Evolutionary conservation across 2,329 filamentous ascomycete species (phyloP).

Genomic region (Keithomyces neogunnii): DNA sequence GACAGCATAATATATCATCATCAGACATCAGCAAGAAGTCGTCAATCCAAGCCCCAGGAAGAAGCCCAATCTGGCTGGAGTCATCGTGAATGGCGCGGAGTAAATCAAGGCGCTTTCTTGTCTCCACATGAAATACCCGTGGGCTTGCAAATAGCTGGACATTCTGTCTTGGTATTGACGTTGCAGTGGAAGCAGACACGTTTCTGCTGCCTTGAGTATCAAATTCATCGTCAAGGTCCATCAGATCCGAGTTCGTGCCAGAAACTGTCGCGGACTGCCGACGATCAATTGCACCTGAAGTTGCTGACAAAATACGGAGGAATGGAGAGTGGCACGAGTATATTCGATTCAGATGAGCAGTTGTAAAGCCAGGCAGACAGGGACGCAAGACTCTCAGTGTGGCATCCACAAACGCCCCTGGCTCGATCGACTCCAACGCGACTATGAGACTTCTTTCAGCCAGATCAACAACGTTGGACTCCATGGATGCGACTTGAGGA

Average conservation of each 20-base stretch:
- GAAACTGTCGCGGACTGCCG: slow-evolving; percentile 13
- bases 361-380: slow-evolving; percentile 37
- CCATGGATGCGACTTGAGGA: slow-evolving; percentile 39
- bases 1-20: slow-evolving; percentile 46
- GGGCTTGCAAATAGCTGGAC: slow-evolving; percentile 31
- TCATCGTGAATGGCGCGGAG: slow-evolving; percentile 35
- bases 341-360: slow-evolving; percentile 27
- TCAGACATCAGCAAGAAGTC: slow-evolving; percentile 39
- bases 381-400: slow-evolving; percentile 35
- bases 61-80: slow-evolving; percentile 34
- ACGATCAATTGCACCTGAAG: slow-evolving; percentile 22
- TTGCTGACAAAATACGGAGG: slow-evolving; percentile 31
- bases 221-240: slow-evolving; percentile 62
- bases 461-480: slow-evolving; percentile 31
- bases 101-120: slow-evolving; percentile 35
- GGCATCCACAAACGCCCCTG: slow-evolving; percentile 35
- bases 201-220: slow-evolving; percentile 48
- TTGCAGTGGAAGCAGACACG: slow-evolving; percentile 25
- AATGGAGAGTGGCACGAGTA: slow-evolving; percentile 30
- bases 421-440: slow-evolving; percentile 36
- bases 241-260: slow-evolving; percentile 39
- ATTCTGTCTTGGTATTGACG: slow-evolving; percentile 38
- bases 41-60: slow-evolving; percentile 43
- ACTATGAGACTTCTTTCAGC: slow-evolving; percentile 31
- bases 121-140: slow-evolving; percentile 39